phyloP scores from a whole-genome alignment of 805 yeast genomes.

The Pichia membranifaciens region DNA sequence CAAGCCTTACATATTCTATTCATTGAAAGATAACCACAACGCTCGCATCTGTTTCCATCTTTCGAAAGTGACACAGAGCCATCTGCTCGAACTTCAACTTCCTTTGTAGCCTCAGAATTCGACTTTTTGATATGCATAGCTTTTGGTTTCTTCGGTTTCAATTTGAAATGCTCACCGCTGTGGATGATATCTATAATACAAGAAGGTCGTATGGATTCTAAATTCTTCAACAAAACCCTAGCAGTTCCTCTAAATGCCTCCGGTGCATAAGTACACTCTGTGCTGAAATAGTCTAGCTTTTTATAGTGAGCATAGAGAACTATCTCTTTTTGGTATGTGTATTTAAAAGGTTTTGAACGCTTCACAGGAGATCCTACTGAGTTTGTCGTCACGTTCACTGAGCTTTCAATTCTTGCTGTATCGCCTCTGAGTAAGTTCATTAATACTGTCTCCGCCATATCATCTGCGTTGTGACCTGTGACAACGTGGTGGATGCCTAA shows the following conservation, averaged over 20 bases:
- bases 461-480: slow-evolving; percentile 99
- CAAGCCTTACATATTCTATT: slow-evolving; percentile 93
- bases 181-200: slow-evolving; percentile 91
- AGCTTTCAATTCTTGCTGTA: slow-evolving; percentile 82
- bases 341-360: slow-evolving; percentile 93
- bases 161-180: slow-evolving; percentile 81
- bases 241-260: slow-evolving; percentile 99
- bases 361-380: slow-evolving; percentile 84
- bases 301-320: slow-evolving; percentile 96
- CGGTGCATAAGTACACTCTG: slow-evolving; percentile 97
- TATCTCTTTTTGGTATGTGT: slow-evolving; percentile 93
- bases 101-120: slow-evolving; percentile 38
- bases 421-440: slow-evolving; percentile 97
- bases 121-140: slow-evolving; percentile 4
- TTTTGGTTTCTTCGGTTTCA: slow-evolving; percentile 52
- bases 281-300: slow-evolving; percentile 89
- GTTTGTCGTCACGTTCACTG: slow-evolving; percentile 79
- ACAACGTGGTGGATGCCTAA: slow-evolving; percentile 84
- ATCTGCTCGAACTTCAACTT: slow-evolving; percentile 51
- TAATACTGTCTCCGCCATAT: slow-evolving; percentile 95
- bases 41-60: slow-evolving; percentile 70
- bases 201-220: slow-evolving; percentile 86
- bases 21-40: slow-evolving; percentile 88
- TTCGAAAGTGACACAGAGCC: slow-evolving; percentile 50
- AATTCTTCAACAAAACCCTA: slow-evolving; percentile 79